Evolutionary conservation across 1,284 basidiomycete species (phyloP), one percentile per base, ranked within the genome.

Genomic region (Trichosporon sp.): DNA sequence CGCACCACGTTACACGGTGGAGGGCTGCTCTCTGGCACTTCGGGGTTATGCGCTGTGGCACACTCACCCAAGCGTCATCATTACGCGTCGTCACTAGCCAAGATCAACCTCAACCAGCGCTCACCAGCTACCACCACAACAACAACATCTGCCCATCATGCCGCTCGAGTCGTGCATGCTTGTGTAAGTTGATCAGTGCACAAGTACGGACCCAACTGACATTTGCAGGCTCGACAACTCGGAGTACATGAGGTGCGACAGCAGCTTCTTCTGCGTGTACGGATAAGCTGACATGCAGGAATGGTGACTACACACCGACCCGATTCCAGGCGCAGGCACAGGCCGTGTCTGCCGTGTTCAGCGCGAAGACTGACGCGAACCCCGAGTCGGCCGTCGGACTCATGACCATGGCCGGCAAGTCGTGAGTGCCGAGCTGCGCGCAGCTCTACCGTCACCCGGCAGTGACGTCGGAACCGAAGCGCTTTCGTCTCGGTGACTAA

Each of bases 361-460:
- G 92, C 80, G 91, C 93, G 71, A 99, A 99, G 88, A 92, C 92
- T 75, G 91, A 94, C 83, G 91, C 92, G 51, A 97, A 99, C 85
- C 94, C 96, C 32, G 97, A 99, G 86, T 98, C 93, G 85, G 94
- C 94, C 14, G 95, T 98, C 68, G 96, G 96, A 5, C 85, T 98
- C 70, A 97, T 99, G 95, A 96, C 94, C 51, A 96, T 97, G 92
- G 96, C 94, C 32, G 92, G 93, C 69, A 94, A 94, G 85, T 91
- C 91, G 94, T 95, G 78, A 83, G 90, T 85, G 10, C 21, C 35
- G 26, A 26, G 26, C 26, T 26, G 51, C 51, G 21, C 51, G 19
- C 51, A 54, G 51, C 51, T 54, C 51, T 26, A 19, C 32, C 43
- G 26, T 31, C 11, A 61, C 38, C 32, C 37, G 32, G 51, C 19